A percentile compares a stretch with the other conserved stretches of the same genome.
Conservation (phyloP, 2,329 filamentous ascomycete species). For the Uncinocarpus reesii region DNA sequence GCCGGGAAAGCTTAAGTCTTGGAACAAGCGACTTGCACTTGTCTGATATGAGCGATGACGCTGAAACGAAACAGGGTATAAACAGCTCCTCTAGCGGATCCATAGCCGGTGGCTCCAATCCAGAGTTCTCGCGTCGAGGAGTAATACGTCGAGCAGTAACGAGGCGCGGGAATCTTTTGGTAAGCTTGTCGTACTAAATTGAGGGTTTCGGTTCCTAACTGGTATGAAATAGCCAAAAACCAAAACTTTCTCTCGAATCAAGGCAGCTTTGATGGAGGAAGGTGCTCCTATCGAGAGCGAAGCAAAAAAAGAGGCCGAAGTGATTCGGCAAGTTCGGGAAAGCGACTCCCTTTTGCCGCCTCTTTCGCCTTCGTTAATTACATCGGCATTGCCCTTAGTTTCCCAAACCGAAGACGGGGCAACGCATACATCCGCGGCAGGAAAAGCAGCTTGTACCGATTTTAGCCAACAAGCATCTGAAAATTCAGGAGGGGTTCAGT, state of each 20-base stretch:
- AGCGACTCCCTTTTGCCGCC: constrained; percentile 57
- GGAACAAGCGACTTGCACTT: constrained; percentile 83
- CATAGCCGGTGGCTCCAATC: constrained; percentile 23
- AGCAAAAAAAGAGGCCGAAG: constrained; percentile 81
- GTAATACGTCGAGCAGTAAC: constrained; percentile 78
- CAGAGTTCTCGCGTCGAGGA: constrained; percentile 53
- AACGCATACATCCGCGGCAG: constrained; percentile 21
- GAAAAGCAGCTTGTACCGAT: constrained; percentile 47
- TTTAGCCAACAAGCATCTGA: constrained; percentile 66
- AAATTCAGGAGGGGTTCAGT: constrained; percentile 61
- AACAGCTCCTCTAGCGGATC: constrained; percentile 25
- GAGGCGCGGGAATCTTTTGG: constrained; percentile 75
- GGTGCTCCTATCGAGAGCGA: constrained; percentile 78
- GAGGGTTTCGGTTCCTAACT: constrained; percentile 13
- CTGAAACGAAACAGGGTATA: constrained; percentile 43
- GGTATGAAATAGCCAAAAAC: constrained; percentile 66
- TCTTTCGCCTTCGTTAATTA: constrained; percentile 39
- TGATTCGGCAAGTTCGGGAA: constrained; percentile 88
- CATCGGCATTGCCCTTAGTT: constrained; percentile 18
- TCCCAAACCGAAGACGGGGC: constrained; percentile 17
- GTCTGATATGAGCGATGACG: constrained; percentile 66
- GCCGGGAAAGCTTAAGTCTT: constrained; percentile 81
- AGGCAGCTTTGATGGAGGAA: constrained; percentile 82
- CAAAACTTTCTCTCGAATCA: constrained; percentile 86
- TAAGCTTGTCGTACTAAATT: constrained; percentile 41